Evolutionary conservation across 2,329 filamentous ascomycete genomes (phyloP), one percentile per base, ranked within the genome.

Genomic region (Fusarium sp.): DNA sequence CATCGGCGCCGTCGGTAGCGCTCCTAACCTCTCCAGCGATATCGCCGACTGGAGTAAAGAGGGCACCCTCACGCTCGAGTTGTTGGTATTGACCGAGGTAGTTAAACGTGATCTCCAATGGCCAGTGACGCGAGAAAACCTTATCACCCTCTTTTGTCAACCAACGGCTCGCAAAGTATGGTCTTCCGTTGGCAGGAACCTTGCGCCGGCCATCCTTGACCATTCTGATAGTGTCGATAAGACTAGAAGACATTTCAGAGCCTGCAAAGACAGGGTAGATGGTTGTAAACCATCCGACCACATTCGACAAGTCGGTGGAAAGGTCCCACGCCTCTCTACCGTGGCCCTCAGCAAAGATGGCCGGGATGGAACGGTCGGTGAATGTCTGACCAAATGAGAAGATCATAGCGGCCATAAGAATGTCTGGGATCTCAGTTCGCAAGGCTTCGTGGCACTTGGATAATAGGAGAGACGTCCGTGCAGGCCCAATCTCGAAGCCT

Each of bases 281-380:
- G 0, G 77, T 78, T 0, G 80, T 81, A 63, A 82, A 82, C 80
- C 80, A 82, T 9, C 80, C 80, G 0, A 82, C 76, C 0, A 78
- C 79, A 9, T 76, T 58, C 0, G 78, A 77, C 5, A 78, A 18
- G 58, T 81, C 75, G 4, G 79, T 63, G 1, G 63, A 59, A 10
- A 51, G 8, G 42, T 74, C 71, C 74, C 75, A 79, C 0, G 74
- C 46, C 40, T 82, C 79, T 7, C 80, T 69, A 2, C 80, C 80
- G 30, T 82, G 80, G 0, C 77, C 78, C 58, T 82, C 80, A 3
- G 66, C 74, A 41, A 77, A 80, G 0, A 82, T 46, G 1, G 74
- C 62, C 0, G 80, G 79, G 0, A 66, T 46, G 1, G 63, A 40
- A 1, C 78, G 73, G 34, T 79, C 75, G 0, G 51, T 51, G 46